Base-by-base conservation (phyloP, 768 basidiomycete species). In the Boletus speciosus region DNA sequence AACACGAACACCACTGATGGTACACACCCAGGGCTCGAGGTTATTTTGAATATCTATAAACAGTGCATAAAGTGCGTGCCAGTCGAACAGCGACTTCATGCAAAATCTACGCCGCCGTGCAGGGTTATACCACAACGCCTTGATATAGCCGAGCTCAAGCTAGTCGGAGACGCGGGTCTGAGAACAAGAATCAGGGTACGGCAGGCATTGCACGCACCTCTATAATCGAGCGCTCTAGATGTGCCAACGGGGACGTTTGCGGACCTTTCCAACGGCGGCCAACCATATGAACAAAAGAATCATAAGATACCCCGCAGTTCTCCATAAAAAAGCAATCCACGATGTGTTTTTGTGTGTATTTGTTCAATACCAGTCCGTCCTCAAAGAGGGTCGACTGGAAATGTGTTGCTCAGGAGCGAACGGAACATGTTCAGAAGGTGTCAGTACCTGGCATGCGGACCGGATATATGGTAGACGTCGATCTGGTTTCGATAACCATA, bases 71-170 rank as follows among this genome's bases (percentile, higher is more conserved):
- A 87, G 61, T 11, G 71, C 60, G 52, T 90, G 88, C 86, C 88
- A 87, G 34, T 84, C 81, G 3, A 83, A 60, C 34, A 87, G 65
- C 0, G 80, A 75, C 58, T 85, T 86, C 73, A 83, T 78, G 29
- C 88, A 76, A 61, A 80, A 76, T 45, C 90, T 74, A 40, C 89
- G 76, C 48, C 83, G 77, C 43, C 90, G 76, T 2, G 86, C 76
- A 8, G 83, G 84, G 61, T 90, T 92, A 48, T 73, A 77, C 82
- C 86, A 91, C 37, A 78, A 73, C 1, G 81, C 81, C 65, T 78
- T 79, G 49, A 85, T 71, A 52, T 85, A 80, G 10, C 78, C 78
- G 1, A 79, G 75, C 21, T 87, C 70, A 38, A 84, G 72, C 88
- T 90, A 62, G 41, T 46, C 38, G 38, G 23, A 32, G 48, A 40